Base-by-base conservation (phyloP, 495 filamentous ascomycete genomes). In the Aspergillus nanangensis region DNA sequence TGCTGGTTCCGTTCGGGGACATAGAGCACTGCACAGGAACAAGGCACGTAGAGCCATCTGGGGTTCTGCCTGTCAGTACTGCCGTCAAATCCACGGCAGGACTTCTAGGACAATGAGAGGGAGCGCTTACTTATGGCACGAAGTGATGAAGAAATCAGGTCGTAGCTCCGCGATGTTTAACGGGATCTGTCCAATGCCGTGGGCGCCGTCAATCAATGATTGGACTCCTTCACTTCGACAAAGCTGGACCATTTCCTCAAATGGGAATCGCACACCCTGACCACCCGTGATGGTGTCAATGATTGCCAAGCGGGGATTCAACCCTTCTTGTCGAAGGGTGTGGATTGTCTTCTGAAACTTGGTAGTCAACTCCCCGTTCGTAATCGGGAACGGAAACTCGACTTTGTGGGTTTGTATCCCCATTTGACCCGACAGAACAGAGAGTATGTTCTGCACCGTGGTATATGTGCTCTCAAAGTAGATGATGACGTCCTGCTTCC, bases 91-190 rank as follows among this genome's bases (percentile, higher is more conserved):
- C n/a, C n/a, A n/a, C n/a, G n/a, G n/a, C n/a, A n/a, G n/a, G n/a
- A n/a, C n/a, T n/a, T n/a, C n/a, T n/a, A n/a, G n/a, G n/a, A n/a
- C n/a, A n/a, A n/a, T n/a, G n/a, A n/a, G n/a, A n/a, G n/a, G n/a
- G n/a, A n/a, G n/a, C n/a, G n/a, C n/a, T n/a, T n/a, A n/a, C 67
- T 94, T 95, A 62, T 94, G 87, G 42, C 77, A 76, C 52, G 91
- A 93, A 23, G 66, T 77, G 4, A 88, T 74, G 49, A 93, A 79
- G 62, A 94, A 94, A 48, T 94, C 88, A 0, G 86, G 78, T 32
- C 83, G 72, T 2, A 86, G 60, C 7, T 53, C 58, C 0, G 49
- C 47, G 1, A 94, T 63, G 38, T 86, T 69, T 7, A 95, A 63
- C 0, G 69, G 67, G 18, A 92, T 73, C 45, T 89, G 83, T 1